A percentile compares a stretch with the other conserved stretches of the same genome.
These are phyloP conservation scores for Ascobolus immersus DNA, from an alignment of 495 filamentous ascomycete genomes.

Conservation along the genomic window DNA sequence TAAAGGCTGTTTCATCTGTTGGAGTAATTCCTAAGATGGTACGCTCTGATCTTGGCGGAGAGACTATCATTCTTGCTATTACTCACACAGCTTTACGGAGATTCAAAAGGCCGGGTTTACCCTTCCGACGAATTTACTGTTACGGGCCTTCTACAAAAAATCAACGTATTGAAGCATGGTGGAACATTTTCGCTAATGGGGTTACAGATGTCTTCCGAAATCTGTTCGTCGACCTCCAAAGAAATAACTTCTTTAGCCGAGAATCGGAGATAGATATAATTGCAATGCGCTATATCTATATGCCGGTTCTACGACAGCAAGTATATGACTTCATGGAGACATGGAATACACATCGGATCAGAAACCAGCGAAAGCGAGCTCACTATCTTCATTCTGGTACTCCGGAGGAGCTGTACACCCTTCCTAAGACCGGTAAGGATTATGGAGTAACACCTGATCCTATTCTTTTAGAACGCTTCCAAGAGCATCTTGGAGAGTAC, in stretches of 20 bases:
- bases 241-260: neutral
- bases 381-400: neutral
- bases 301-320: neutral
- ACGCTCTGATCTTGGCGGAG: neutral
- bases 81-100: neutral
- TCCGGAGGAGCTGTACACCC: no score
- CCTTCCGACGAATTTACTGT: neutral
- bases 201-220: no score
- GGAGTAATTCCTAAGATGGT: conserved; percentile 1
- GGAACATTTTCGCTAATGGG: neutral
- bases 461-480: no score
- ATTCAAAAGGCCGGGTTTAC: neutral
- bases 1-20: neutral
- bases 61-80: conserved; percentile 1
- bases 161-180: neutral
- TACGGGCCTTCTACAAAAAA: conserved; percentile 1
- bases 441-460: no score
- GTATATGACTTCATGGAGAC: no score
- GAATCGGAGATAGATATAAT: neutral
- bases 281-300: neutral
- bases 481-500: no score
- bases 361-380: neutral
- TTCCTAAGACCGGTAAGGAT: no score
- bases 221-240: neutral
- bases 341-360: no score